Evolutionary conservation across 225 moss, liverwort and hornwort species (phyloP), one percentile per base, ranked within the genome.

Genomic region (Climacium dendroides): DNA sequence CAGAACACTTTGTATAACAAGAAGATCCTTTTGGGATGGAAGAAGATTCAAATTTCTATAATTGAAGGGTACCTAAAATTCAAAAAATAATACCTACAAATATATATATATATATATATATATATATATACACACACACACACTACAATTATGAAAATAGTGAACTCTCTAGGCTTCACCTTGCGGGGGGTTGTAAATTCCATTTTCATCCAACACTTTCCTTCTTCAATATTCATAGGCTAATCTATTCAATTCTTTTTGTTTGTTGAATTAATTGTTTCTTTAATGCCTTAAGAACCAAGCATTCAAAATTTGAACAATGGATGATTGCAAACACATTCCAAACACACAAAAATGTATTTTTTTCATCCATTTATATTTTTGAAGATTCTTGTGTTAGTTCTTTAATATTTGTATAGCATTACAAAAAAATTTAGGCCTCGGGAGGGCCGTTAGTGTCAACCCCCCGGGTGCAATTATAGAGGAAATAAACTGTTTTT

Each of bases 251-350:
- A 35, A 10, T 65, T 65, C 11, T 65, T 65, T 35, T 1, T 13
- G 0, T 3, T 69, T 0, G 0, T 23, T 37, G 13, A 13, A 23
- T 37, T n/a, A 23, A 37, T 37, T 22, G 0, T 6, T 18, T 66
- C 37, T 22, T 12, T 10, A n/a, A 7, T 1, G 7, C 4, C 1
- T 37, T 7, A 7, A 14, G 0, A 5, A 26, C 1, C 5, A 43
- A 9, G 16, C 3, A 16, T 71, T 71, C 26, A 43, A 71, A 43
- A 25, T 43, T 26, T 16, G 16, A 26, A 43, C 16, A 71, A 71
- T 26, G 9, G 15, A 43, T 43, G 43, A 43, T 1, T 4, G 0
- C 7, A 39, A 23, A 9, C 0, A 43, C 8, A 15, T 41, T 0
- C 8, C 25, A 39, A 69, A 25, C 1, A 70, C 1, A 25, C 25